Base-by-base conservation (phyloP, 805 yeast species). In the Ogataea corticis region DNA sequence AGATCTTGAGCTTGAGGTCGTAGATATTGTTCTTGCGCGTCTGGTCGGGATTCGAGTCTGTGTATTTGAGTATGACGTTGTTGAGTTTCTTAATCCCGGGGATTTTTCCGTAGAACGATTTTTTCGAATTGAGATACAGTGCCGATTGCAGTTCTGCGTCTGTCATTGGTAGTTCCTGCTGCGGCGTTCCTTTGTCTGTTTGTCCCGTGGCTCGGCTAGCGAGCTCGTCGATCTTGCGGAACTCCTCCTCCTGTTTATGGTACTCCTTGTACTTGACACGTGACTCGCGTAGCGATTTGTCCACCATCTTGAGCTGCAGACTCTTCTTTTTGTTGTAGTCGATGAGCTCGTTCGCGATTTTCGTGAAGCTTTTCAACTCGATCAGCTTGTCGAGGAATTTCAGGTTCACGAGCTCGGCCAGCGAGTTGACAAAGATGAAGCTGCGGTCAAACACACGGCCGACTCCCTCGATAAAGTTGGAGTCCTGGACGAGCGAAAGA, bases 371-470 rank as follows among this genome's bases (percentile, higher is more conserved):
- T 45, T 61, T 64, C 41, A 68, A 49, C 42, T 68, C 72, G 15
- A 65, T 57, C 21, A 67, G 43, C 32, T 57, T 63, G 50, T 68
- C 71, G 23, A 66, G 50, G 44, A 67, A 65, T 16, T 54, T 56
- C 32, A 64, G 47, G 41, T 63, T 64, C 3, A 67, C 53, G 12
- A 52, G 44, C 33, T 60, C 62, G 21, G 56, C 43, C 10, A 78
- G 63, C 10, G 70, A 58, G 41, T 72, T 71, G 17, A 76, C 61
- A 16, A 81, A 77, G 15, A 82, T 76, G 49, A 77, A 82, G 31
- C 77, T 80, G 32, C 83, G 77, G 63, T 94, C 98, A 51, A 87
- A 82, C 1, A 90, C 85, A 58, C 87, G 90, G 1, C 98, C 97
- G 23, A 89, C 79, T 50, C 82, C 80, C 60, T 94, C 98, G 49